Base-by-base conservation (phyloP, 139 green algal species). In the Haematococcus sp. region DNA sequence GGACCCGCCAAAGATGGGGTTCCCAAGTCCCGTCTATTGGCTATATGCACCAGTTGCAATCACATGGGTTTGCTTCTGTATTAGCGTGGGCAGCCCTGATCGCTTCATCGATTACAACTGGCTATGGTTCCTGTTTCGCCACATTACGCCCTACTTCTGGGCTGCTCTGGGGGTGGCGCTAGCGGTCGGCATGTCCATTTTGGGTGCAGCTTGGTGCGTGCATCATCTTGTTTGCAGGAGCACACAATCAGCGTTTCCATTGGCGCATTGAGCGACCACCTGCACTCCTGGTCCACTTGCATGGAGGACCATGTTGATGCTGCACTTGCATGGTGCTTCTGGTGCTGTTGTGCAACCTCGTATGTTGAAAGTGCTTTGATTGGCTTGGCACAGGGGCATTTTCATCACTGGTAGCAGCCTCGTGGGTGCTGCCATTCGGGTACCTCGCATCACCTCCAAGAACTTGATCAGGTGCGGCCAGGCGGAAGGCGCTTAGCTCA, bases 361-460 rank as follows among this genome's bases (percentile, higher is more conserved):
- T 23, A 19, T 43, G 54, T 20, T 61, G 22, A 61, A 11, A 4
- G 4, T 43, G 40, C 19, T 63, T 22, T 40, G 13, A 34, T 40
- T 59, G 19, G 31, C 23, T 75, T 2, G 2, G 17, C 28, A 35
- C 58, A 98, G 94, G 96, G 96, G 96, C 33, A 99, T 99, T 64
- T 98, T 98, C 81, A 94, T 97, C 61, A 99, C 96, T 1, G 96
- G 96, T n/a, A 93, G 88, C 70, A 97, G 89, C 70, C 76, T 99
- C 67, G 75, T 99, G 2, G 96, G 96, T 44, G 96, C 89, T n/a
- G 95, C 93, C 5, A 92, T 98, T 9, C 81, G 94, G 2, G 92
- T 92, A 68, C 96, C 96, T 1, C 78, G 96, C 25, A 99, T 99
- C 76, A 98, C 96, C 0, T 97, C 88, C 35, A 99, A 99, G 81